Evolutionary conservation across 495 filamentous ascomycete genomes (phyloP), one percentile per base, ranked within the genome.

Genomic region (Annulohypoxylon maeteangense): DNA sequence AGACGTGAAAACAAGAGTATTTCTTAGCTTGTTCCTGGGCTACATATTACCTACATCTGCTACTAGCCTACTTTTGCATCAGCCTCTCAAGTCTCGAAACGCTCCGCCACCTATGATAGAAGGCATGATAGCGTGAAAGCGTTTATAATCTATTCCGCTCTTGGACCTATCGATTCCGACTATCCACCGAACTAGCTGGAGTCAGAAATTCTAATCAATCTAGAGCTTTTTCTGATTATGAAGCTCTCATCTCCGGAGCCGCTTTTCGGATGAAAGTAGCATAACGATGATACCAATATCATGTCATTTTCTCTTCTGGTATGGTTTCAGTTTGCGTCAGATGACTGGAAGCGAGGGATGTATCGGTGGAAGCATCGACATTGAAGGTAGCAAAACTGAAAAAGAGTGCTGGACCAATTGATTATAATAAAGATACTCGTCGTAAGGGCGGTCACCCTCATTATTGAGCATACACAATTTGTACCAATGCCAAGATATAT

Each of bases 341-440:
- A 54, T 54, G 50, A 18, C 27, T 11, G 7, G 27, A 54, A 11
- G 12, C 36, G 14, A 69, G 51, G 3, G 40, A 42, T 14, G 50
- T 40, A 31, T 53, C 31, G 20, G 67, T 32, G 45, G 45, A 65
- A 45, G 51, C 51, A 45, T 44, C 6, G 23, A 34, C 23, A 60
- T 40, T 7, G 18, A 1, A 38, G 34, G 45, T 53, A 54, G 14
- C 4, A 14, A 14, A 14, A 4, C 36, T n/a, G n/a, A n/a, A n/a
- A 22, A 31, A 8, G 40, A 23, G 40, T 27, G 44, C 20, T 40
- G 45, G 27, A 11, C 47, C 38, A 55, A 54, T 60, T 29, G 25
- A 45, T 54, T 6, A 45, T 20, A n/a, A 42, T 45, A 59, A 20
- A 18, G 58, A 44, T 20, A 40, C 10, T 48, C 32, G 22, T 61